Conservation (phyloP, 148 eudicot genomes). For the Amaranthus cruentus region DNA sequence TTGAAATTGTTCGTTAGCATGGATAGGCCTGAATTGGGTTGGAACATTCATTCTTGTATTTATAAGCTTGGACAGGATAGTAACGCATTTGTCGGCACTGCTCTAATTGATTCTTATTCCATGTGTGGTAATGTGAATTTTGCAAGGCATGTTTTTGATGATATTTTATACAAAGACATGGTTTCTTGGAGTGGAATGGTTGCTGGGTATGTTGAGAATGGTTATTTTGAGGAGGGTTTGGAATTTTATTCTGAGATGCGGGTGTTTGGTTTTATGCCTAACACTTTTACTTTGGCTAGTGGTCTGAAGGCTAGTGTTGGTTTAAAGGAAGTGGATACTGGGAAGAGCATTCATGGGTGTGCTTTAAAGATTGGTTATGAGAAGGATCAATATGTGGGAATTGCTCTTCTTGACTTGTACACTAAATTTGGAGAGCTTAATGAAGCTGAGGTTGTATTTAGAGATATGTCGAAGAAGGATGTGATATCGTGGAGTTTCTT, state of each 20-base stretch:
- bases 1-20: conserved; percentile 64
- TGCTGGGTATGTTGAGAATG: conserved; percentile 66
- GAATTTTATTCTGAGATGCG: conserved; percentile 50
- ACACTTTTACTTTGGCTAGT: conserved; percentile 65
- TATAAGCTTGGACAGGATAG: conserved; percentile 54
- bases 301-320: conserved; percentile 77
- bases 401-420: conserved; percentile 70
- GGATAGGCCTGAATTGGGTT: conserved; percentile 43
- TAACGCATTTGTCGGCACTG: conserved; percentile 75
- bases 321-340: conserved; percentile 37
- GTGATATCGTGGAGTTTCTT: conserved; percentile 84
- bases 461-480: conserved; percentile 57
- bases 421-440: conserved; percentile 51
- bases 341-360: conserved; percentile 54
- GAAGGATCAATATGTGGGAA: conserved; percentile 54
- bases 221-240: conserved; percentile 44
- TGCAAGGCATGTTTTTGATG: conserved; percentile 59
- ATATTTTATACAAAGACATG: conserved; percentile 59
- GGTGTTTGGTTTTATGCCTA: conserved; percentile 55
- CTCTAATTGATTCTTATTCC: conserved; percentile 73
- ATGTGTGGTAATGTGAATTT: conserved; percentile 44
- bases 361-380: conserved; percentile 59
- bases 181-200: conserved; percentile 88
- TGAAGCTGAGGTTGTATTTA: conserved; percentile 59
- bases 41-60: conserved; percentile 45